Conservation (phyloP, 495 filamentous ascomycete species). For the Lasiosphaeris hirsuta region DNA sequence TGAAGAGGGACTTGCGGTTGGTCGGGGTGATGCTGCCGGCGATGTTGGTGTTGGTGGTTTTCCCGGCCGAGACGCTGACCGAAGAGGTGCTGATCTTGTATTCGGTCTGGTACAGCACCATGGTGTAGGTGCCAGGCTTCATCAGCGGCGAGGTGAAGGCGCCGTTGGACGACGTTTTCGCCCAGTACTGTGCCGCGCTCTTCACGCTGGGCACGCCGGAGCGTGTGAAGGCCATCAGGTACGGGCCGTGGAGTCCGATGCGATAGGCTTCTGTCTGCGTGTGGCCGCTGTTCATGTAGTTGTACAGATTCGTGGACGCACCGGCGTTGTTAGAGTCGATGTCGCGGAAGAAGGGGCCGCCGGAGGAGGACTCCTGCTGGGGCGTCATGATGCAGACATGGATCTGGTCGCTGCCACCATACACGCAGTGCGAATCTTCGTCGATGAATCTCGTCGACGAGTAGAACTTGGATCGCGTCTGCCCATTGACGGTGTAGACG, state of each 20-base stretch:
- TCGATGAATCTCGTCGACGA: constrained; percentile 65
- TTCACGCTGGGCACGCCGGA: constrained; percentile 51
- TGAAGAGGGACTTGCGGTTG: constrained; percentile 52
- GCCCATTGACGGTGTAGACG: constrained; percentile 57
- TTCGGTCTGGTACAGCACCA: constrained; percentile 65
- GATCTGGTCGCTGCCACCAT: constrained; percentile 40
- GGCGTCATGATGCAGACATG: constrained; percentile 52
- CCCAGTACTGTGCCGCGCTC: constrained; percentile 61
- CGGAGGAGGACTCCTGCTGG: constrained; percentile 50
- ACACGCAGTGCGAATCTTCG: constrained; percentile 59
- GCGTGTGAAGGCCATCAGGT: constrained; percentile 58
- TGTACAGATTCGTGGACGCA: constrained; percentile 57
- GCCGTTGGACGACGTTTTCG: constrained; percentile 49
- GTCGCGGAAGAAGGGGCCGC: constrained; percentile 61
- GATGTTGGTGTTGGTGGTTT: constrained; percentile 52
- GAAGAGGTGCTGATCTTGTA: constrained; percentile 51
- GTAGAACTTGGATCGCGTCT: constrained; percentile 69
- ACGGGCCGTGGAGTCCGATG: constrained; percentile 65
- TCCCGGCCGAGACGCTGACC: constrained; percentile 54
- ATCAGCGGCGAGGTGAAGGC: constrained; percentile 61
- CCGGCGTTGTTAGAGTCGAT: constrained; percentile 64
- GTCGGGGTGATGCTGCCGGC: constrained; percentile 38
- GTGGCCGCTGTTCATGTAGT: constrained; percentile 67
- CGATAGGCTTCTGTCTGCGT: constrained; percentile 61
- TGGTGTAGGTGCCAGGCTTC: constrained; percentile 65